A percentile compares a stretch with the other conserved stretches of the same genome.
Conservation (phyloP, 352 stramenopile genomes). For the Phytophthora nicotianae region DNA sequence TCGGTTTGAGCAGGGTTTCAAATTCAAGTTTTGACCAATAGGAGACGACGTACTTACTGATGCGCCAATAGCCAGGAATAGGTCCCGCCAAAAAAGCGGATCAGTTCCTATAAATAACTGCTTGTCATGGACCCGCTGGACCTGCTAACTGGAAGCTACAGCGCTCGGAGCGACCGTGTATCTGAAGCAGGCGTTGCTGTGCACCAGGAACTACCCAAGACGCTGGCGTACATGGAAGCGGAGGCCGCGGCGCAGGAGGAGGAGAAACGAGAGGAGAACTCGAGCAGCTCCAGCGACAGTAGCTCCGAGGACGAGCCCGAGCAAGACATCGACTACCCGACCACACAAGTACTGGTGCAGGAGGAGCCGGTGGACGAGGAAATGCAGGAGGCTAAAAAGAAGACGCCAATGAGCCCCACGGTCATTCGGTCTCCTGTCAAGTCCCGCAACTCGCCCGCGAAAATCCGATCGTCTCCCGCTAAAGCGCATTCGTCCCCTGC, state of each 20-base stretch:
- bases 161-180: not conserved
- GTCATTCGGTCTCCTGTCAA: conserved; percentile 11
- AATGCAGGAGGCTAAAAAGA: conserved; percentile 6
- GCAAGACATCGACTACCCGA: conserved; percentile 40
- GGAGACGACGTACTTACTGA: no score
- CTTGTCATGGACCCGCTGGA: conserved; percentile 30
- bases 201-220: not conserved
- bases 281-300: conserved; percentile 16
- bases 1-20: not conserved
- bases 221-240: not conserved
- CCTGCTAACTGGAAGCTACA: conserved; percentile 20
- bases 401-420: conserved; percentile 11
- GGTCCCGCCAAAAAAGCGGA: not conserved
- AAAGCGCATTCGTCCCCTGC: conserved; percentile 17
- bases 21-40: no score
- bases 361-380: conserved; percentile 23
- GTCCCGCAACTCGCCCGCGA: conserved; percentile 9
- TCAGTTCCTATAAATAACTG: not conserved
- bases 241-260: conserved; percentile 13
- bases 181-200: not conserved
- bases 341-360: conserved; percentile 48
- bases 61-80: conserved; percentile 5
- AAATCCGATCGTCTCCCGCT: conserved; percentile 10
- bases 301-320: conserved; percentile 30
- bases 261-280: conserved; percentile 32